phyloP scores from a whole-genome alignment of 2,329 filamentous ascomycete genomes.

The Venturia nashicola region DNA sequence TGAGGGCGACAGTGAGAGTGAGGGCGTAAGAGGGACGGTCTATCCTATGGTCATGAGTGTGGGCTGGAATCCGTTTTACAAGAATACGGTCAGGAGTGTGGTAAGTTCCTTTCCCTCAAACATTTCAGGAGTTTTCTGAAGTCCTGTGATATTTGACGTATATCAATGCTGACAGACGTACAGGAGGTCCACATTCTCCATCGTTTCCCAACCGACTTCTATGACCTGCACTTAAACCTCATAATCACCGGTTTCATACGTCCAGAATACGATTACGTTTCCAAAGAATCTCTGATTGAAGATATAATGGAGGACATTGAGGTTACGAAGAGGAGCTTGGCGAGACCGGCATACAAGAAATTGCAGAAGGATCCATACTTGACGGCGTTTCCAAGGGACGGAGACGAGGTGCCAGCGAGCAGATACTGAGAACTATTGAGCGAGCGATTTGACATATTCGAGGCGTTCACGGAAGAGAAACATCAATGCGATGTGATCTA shows the following conservation, averaged over 20 bases:
- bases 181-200: conserved; percentile 77
- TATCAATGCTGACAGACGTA: neutral
- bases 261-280: conserved; percentile 78
- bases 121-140: too few species aligned
- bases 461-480: neutral
- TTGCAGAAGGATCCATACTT: conserved; percentile 8
- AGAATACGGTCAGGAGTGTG: conserved; percentile 74
- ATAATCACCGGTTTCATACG: conserved; percentile 78
- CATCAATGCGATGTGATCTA: neutral
- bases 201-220: conserved; percentile 66
- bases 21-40: conserved; percentile 25
- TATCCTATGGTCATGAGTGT: conserved; percentile 89
- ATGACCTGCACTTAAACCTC: conserved; percentile 66
- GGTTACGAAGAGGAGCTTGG: conserved; percentile 64
- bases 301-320: conserved; percentile 86
- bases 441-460: neutral
- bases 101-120: conserved; percentile 22
- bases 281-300: conserved; percentile 67
- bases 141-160: neutral
- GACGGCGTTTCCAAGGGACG: conserved; percentile 1
- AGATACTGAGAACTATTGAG: neutral
- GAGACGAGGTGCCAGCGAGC: neutral
- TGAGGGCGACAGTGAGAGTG: neutral
- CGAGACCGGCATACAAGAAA: conserved; percentile 46
- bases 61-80: conserved; percentile 96